phyloP scores from a whole-genome alignment of 768 basidiomycete species.

The Cystofilobasidium capitatum region DNA sequence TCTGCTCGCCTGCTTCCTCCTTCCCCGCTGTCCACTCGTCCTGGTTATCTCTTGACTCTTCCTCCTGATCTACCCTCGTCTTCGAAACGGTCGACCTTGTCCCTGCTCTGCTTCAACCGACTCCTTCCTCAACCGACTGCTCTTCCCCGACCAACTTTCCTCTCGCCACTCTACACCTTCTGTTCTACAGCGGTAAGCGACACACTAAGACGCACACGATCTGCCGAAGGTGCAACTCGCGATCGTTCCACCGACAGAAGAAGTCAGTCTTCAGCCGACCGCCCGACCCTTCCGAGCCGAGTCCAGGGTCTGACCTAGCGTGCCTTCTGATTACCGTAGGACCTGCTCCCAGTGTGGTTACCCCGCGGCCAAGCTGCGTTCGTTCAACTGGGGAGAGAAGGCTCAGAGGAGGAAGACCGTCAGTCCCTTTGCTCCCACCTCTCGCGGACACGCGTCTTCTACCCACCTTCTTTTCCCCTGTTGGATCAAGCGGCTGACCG shows the following conservation, averaged over 20 bases:
- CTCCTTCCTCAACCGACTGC: neutral
- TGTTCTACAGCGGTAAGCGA: constrained; percentile 32
- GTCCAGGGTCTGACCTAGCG: constrained; percentile 1
- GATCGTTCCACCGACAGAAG: constrained; percentile 97
- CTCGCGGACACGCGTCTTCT: neutral
- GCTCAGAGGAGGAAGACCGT: constrained; percentile 99
- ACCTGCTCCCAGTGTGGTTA: constrained; percentile 95
- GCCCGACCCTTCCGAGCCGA: neutral
- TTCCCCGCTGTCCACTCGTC: neutral
- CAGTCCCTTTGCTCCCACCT: constrained; percentile 24
- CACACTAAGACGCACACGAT: constrained; percentile 45
- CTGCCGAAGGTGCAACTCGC: constrained; percentile 91
- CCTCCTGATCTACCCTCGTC: neutral
- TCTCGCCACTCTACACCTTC: neutral
- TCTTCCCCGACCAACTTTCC: neutral
- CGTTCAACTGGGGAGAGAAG: constrained; percentile 97
- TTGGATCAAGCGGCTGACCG: too few relatives aligned
- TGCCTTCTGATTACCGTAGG: constrained; percentile 37
- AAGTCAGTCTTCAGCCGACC: constrained; percentile 56
- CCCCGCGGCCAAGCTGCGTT: constrained; percentile 87
- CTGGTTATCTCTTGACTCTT: neutral
- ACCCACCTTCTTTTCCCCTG: neutral
- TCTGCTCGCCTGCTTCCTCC: too few relatives aligned
- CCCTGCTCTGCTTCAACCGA: neutral
- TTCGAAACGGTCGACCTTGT: neutral